phyloP scores from a whole-genome alignment of 331 rosid species.

The Arachis monticola region DNA sequence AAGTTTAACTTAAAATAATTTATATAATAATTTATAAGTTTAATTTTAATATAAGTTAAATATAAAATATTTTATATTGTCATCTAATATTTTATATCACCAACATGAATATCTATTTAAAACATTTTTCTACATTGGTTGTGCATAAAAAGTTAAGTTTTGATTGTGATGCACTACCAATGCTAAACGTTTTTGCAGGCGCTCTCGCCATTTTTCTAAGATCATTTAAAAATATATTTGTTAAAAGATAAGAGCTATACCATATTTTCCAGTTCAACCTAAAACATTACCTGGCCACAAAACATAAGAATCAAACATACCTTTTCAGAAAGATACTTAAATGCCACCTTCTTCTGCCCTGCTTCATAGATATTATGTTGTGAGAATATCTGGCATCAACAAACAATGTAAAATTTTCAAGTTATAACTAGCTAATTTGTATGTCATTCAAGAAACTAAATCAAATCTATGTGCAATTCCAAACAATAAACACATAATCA shows the following conservation, averaged over 20 bases:
- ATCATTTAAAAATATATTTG: not conserved
- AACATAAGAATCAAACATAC: constrained; percentile 48
- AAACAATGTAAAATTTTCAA: constrained; percentile 15
- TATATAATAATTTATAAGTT: too few species aligned
- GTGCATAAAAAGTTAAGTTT: too few species aligned
- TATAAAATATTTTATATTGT: too few species aligned
- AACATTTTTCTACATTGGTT: too few species aligned
- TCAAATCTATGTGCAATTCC: not conserved
- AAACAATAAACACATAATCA: constrained; percentile 34
- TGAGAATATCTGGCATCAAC: constrained; percentile 70
- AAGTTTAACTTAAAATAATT: too few species aligned
- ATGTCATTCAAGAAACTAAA: constrained; percentile 22
- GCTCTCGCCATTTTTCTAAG: constrained; percentile 5
- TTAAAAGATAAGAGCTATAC: not conserved
- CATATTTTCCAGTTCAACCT: constrained; percentile 8
- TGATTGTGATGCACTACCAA: too few species aligned
- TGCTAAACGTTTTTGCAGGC: not conserved
- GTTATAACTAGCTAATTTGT: not conserved
- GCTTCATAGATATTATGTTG: constrained; percentile 95
- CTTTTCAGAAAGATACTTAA: constrained; percentile 85
- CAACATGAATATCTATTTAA: too few species aligned
- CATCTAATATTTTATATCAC: too few species aligned
- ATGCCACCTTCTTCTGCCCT: constrained; percentile 86
- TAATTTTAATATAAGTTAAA: too few species aligned
- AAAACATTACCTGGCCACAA: constrained; percentile 1